phyloP scores from a whole-genome alignment of 441 rosid genomes.

The Rhodomyrtus psidioides region DNA sequence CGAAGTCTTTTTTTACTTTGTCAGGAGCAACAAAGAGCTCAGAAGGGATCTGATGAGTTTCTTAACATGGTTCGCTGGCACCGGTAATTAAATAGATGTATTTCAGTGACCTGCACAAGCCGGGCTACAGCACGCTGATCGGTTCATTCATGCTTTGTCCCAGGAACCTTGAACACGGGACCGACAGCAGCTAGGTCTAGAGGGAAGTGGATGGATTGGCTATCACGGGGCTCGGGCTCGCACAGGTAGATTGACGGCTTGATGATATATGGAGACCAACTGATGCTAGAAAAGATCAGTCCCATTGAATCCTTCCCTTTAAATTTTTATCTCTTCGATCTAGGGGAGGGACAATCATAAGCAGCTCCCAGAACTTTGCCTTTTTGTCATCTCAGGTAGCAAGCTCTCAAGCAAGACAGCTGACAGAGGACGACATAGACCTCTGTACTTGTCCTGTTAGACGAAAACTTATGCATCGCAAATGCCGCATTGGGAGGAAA shows the following conservation, averaged over 20 bases:
- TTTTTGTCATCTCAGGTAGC: too few relatives aligned
- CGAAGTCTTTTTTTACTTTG: background rate
- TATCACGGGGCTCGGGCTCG: background rate
- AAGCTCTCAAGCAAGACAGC: too few relatives aligned
- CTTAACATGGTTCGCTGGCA: background rate
- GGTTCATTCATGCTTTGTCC: background rate
- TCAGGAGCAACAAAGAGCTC: background rate
- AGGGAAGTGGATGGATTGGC: conserved; percentile 1
- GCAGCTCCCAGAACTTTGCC: too few relatives aligned
- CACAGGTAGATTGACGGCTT: conserved; percentile 7
- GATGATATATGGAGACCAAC: conserved; percentile 1
- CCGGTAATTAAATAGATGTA: background rate
- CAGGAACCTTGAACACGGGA: conserved; percentile 8
- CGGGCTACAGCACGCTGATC: background rate
- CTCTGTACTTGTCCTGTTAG: too few relatives aligned
- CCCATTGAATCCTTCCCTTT: too few relatives aligned
- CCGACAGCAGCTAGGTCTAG: too few relatives aligned
- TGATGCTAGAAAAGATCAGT: conserved; percentile 10
- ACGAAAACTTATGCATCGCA: too few relatives aligned
- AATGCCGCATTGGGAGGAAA: too few relatives aligned
- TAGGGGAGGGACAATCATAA: too few relatives aligned
- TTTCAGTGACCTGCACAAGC: background rate
- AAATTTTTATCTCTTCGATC: too few relatives aligned
- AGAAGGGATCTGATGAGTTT: background rate
- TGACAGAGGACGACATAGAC: too few relatives aligned